A percentile compares a stretch with the other conserved stretches of the same genome.
Evolutionary conservation across 2,329 filamentous ascomycete species (phyloP).

Genomic region (Capronia americana): DNA sequence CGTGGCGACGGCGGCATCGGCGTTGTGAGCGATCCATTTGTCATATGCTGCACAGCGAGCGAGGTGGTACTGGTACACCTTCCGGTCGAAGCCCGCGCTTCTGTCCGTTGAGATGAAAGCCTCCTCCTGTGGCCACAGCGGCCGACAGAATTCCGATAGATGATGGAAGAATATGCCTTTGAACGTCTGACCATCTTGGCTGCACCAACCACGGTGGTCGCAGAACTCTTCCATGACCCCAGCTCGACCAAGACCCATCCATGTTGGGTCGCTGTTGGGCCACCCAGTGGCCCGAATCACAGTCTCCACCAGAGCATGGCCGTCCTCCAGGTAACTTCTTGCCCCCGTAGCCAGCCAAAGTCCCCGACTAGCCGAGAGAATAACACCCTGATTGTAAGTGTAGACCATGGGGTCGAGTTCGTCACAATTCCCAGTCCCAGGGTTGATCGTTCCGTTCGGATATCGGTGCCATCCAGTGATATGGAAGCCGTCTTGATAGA

Average conservation of each 20-base stretch:
- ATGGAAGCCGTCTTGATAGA: constrained; percentile 90
- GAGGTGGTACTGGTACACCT: constrained; percentile 52
- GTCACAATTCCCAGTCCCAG: constrained; percentile 76
- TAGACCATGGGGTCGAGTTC: constrained; percentile 86
- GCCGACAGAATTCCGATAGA: constrained; percentile 76
- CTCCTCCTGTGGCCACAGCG: constrained; percentile 60
- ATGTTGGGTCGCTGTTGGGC: constrained; percentile 57
- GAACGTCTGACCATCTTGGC: constrained; percentile 86
- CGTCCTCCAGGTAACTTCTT: constrained; percentile 75
- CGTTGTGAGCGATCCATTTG: constrained; percentile 80
- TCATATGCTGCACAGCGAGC: constrained; percentile 69
- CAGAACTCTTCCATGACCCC: constrained; percentile 86
- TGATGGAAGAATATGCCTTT: constrained; percentile 97
- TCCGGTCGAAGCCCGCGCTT: constrained; percentile 44
- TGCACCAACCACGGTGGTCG: constrained; percentile 75
- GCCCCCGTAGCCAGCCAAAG: constrained; percentile 80
- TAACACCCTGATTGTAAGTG: constrained; percentile 93
- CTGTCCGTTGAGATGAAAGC: constrained; percentile 48
- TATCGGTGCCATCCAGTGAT: constrained; percentile 66
- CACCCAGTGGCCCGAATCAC: constrained; percentile 83
- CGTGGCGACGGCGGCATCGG: constrained; percentile 73
- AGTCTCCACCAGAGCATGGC: constrained; percentile 74
- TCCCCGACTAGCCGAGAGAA: constrained; percentile 80
- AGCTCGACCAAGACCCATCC: constrained; percentile 76
- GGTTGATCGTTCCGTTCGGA: constrained; percentile 57